Evolutionary conservation across 2,329 filamentous ascomycete species (phyloP), one percentile per base, ranked within the genome.

Genomic region (Cordyceps cateniannulata): DNA sequence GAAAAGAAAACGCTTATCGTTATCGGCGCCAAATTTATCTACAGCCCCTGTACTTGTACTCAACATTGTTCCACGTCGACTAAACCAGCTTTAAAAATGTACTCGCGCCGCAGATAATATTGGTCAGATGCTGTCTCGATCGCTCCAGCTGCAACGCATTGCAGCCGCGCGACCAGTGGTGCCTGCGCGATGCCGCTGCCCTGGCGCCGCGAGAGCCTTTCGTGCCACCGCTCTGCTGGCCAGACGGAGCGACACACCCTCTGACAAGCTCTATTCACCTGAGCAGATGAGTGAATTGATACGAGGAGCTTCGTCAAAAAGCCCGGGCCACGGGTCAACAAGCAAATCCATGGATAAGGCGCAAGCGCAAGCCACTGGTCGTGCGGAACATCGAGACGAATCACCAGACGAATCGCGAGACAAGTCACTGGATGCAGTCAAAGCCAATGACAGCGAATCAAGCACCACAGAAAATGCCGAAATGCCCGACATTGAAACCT

Each of bases 201-300:
- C 18, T 8, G 50, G 24, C 32, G 8, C 38, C 10, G 18, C 25
- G 38, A 22, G 50, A 18, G 12, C 14, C 6, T 40, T 60, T 12
- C 16, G 42, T 42, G 44, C 42, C 8, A 48, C 50, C 7, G 42
- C 60, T 45, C 40, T 47, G 45, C 18, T 27, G 27, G 29, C 35
- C 27, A 44, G 53, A 18, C 38, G 48, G n/a, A 12, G 25, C 8
- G 24, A 61, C 12, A 20, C 20, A 7, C 25, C 52, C 12, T 14
- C 32, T 12, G 20, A 59, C n/a, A 51, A 42, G 6, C 58, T 55
- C 4, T 49, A 49, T 32, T 63, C 65, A 57, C 66, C 68, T 18
- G 64, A 65, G n/a, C 66, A 63, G 52, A 65, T 69, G 44, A 68
- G 70, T n/a, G 62, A 65, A 6, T 63, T 72, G 3, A 68, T 69